Base-by-base conservation (phyloP, 495 filamentous ascomycete genomes). In the Poronia punctata region DNA sequence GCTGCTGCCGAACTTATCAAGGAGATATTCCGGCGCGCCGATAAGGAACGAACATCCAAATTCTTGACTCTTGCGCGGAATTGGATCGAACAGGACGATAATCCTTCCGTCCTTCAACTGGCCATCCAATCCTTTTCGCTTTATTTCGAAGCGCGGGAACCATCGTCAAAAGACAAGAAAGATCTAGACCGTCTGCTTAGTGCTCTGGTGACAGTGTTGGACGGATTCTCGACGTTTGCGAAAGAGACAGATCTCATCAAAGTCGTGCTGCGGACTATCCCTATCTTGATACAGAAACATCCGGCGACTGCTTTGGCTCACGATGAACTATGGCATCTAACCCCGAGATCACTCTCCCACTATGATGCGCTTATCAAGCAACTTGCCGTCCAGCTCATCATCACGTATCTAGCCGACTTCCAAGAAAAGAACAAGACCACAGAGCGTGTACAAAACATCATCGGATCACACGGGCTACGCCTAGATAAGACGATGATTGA, bases 1-100 rank as follows among this genome's bases (percentile, higher is more conserved):
- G 84, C 92, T 68, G 86, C 87, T 7, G 85, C 77, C 11, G 76
- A 78, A 22, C 60, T 98, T 21, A 64, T 95, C 28, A 86, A 86
- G 50, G 78, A 83, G 54, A 68, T 84, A 34, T 95, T 92, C 57
- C 78, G 78, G 30, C 78, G 83, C 44, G 84, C 88, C 2, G 82
- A 95, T 56, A 70, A 70, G 38, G 86, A 92, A 48, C 71, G 76
- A 28, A 65, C 75, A 47, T 71, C 78, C 45, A 76, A 72, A 21
- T 88, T 93, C 48, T 50, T 87, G 32, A 65, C 63, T 2, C 70
- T 86, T 21, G 61, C 94, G 34, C 76, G 75, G 37, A 72, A 75
- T n/a, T 97, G 88, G 89, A 54, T 88, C 20, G 75, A 75, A 37
- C 78, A 88, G 47, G 72, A 74, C 7, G 76, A 79, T 9, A 85